Base-by-base conservation (phyloP, 305 asterid genomes). In the Fraxinus nigra region DNA sequence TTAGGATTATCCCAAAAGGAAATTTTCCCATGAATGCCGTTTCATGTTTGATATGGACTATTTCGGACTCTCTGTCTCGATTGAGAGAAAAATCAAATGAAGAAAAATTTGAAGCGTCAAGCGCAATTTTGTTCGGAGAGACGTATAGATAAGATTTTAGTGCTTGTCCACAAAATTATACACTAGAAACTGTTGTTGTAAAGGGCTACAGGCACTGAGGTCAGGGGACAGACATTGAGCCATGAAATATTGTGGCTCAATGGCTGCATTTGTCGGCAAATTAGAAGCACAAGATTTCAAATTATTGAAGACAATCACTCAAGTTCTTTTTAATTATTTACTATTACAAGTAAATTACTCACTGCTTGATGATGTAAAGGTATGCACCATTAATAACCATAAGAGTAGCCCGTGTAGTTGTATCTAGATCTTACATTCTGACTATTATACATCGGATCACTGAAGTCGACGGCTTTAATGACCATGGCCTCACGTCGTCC, bases 401-500 rank as follows among this genome's bases (percentile, higher is more conserved):
- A 86, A 1, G 93, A 90, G 80, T 89, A 92, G 59, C 92, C 91
- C 97, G 82, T 89, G 86, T 90, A 88, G 86, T 89, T 88, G 65
- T 88, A 88, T 81, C 92, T 89, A 24, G 92, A 83, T 87, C 93
- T 83, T 24, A 84, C 51, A 77, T 76, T 86, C 59, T 78, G 82
- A 24, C 73, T 74, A 8, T 67, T 75, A 73, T 84, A 78, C 16
- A 33, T 69, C 14, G 89, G 88, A 22, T 87, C 91, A 5, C 86
- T 78, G 56, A 87, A 90, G 67, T 93, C 94, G 37, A 91, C 92
- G 5, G 97, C 92, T 85, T 93, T 90, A 37, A 91, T 87, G 72
- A 91, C 97, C 95, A 91, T 76, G 0, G 91, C 90, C 87, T 91
- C 97, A 0, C 92, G 88, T 11, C 88, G 87, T 4, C 86, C 93